Evolutionary conservation across 805 yeast species (phyloP), one percentile per base, ranked within the genome.

Genomic region (Wickerhamomyces chaumierensis): DNA sequence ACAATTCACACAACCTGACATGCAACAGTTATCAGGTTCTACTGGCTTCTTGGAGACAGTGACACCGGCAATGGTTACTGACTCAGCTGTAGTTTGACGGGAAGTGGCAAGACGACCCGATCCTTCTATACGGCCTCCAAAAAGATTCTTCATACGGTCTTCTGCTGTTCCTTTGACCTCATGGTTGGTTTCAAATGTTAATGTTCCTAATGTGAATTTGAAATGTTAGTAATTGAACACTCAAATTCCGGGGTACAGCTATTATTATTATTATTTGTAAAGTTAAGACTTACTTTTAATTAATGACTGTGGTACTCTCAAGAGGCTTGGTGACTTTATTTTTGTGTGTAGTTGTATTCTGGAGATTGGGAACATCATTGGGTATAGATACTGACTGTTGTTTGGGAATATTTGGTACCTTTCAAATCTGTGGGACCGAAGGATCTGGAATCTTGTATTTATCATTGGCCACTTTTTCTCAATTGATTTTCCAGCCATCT

Each of bases 1-100:
- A 58, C 98, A 90, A 59, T 90, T 87, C 23, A 85, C 78, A 58
- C 98, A 90, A 1, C 98, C 98, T 41, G 92, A 79, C 95, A 87
- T 87, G 59, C 98, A 90, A 58, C 98, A 90, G 57, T 90, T 87
- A 49, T 88, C 95, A 2, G 97, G 97, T 48, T 85, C 95, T 4
- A 62, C 65, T 0, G 98, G 97, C 53, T 69, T 72, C n/a, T 72
- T 75, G 3, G 96, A 95, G 0, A 90, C 94, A 7, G 55, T 57
- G 0, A 92, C 65, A 0, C 96, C 96, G 0, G 71, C 78, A 23
- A 63, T 57, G 12, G 38, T 15, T 16, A 51, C 42, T n/a, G 51
- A 46, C 18, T 44, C 35, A 5, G 47, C 45, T 5, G 36, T 46
- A 12, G 40, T 45, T 27, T 39, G 40, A 34, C 70, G 49, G 29